Percentiles rank a stretch among this genome's conserved stretches.
These are phyloP conservation scores for Hexamita inflata DNA, from an alignment of 208 protist species.

Conservation along the genomic window DNA sequence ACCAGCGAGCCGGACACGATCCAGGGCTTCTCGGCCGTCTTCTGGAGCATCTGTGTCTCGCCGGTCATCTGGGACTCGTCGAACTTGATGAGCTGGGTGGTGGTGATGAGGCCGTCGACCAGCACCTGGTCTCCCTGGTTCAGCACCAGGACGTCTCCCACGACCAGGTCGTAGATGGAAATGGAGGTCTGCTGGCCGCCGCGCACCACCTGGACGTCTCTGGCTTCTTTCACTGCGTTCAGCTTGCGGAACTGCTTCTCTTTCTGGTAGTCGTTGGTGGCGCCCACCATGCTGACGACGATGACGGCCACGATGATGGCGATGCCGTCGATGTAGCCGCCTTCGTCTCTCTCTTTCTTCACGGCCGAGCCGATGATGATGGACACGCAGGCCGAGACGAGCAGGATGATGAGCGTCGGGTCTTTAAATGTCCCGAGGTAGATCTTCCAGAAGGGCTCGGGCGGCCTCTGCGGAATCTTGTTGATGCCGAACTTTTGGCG, in stretches of 20 bases:
- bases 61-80: slow-evolving; percentile 75
- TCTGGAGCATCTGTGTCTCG: slow-evolving; percentile 69
- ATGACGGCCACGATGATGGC: slow-evolving; percentile 80
- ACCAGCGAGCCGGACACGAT: slow-evolving; percentile 69
- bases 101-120: slow-evolving; percentile 68
- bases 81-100: slow-evolving; percentile 55
- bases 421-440: slow-evolving; percentile 64
- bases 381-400: slow-evolving; percentile 66
- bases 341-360: slow-evolving; percentile 31
- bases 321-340: slow-evolving; percentile 84
- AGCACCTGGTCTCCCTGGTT: slow-evolving; percentile 63
- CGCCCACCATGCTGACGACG: slow-evolving; percentile 69
- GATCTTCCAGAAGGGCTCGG: slow-evolving; percentile 59
- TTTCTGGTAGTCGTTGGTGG: slow-evolving; percentile 77
- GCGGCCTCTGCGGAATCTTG: slow-evolving; percentile 29
- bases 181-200: slow-evolving; percentile 47
- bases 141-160: slow-evolving; percentile 66
- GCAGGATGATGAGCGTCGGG: slow-evolving; percentile 69
- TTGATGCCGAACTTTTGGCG: slow-evolving; percentile 18
- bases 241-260: slow-evolving; percentile 75
- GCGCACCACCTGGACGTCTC: slow-evolving; percentile 56
- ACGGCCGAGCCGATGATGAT: slow-evolving; percentile 60
- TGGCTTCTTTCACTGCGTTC: slow-evolving; percentile 64
- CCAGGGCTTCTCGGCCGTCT: slow-evolving; percentile 53
- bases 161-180: slow-evolving; percentile 53